Evolutionary conservation across 1,284 basidiomycete species (phyloP), one percentile per base, ranked within the genome.

Genomic region (Cutaneotrichosporon cavernicola): DNA sequence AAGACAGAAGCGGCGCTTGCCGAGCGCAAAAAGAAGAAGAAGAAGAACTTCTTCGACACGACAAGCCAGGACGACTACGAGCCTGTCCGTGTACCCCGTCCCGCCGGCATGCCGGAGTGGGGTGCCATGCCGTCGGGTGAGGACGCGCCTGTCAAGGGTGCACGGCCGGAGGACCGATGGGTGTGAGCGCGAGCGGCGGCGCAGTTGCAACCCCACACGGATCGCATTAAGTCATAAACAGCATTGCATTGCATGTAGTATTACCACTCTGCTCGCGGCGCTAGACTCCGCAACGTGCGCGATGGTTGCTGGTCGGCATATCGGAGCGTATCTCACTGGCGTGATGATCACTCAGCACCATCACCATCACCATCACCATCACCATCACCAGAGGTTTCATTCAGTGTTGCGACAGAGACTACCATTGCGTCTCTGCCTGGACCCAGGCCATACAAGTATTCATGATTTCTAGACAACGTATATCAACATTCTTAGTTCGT

Each of bases 91-190:
- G 90, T 96, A 50, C 84, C 86, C 38, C 84, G 94, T 52, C 94
- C 93, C 0, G 86, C 86, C 43, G 92, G 91, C 21, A 80, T 91
- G 13, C 89, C 91, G 0, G 92, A 95, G 73, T 95, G 92, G 92
- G 92, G 92, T 63, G 93, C 91, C 63, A 87, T 90, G 5, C 86
- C 88, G n/a, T 67, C 58, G 4, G 62, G 64, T 18, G 70, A 71
- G 47, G 78, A 80, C 49, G 76, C 76, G 32, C 76, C 77, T 11
- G 46, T 77, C n/a, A 77, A 75, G 65, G 78, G 78, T 4, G 56
- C 66, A 32, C 56, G 78, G 53, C 72, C 73, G 58, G 72, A 73
- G 66, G 78, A 80, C 65, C 69, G 78, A 21, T 77, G 77, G 76
- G 78, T 80, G 18, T 79, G 51, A 22, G 14, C 11, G 16, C 57